A percentile compares a stretch with the other conserved stretches of the same genome.
Conservation (phyloP, 345 rosid genomes). For the Salix caprea region DNA sequence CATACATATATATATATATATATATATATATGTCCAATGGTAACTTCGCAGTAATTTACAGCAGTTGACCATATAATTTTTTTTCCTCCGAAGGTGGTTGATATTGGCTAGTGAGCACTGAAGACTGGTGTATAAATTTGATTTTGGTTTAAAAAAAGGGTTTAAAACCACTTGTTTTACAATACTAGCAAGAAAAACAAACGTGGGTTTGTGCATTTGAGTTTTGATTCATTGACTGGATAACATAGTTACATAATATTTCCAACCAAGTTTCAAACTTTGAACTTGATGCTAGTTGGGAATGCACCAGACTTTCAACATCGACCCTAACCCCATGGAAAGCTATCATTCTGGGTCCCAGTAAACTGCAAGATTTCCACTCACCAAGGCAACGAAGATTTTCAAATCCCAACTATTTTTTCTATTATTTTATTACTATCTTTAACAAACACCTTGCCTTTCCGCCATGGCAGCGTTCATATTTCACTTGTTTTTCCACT, state of each 20-base stretch:
- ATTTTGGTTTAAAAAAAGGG: too few relatives aligned
- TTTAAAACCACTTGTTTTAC: too few relatives aligned
- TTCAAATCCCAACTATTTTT: neutral
- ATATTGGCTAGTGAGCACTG: too few relatives aligned
- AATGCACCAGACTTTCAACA: neutral
- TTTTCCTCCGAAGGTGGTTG: too few relatives aligned
- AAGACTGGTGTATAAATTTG: too few relatives aligned
- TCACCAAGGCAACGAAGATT: constrained; percentile 5
- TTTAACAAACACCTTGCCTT: neutral
- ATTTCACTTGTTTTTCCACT: neutral
- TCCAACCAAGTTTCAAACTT: neutral
- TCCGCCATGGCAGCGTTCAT: neutral
- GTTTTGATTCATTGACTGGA: neutral
- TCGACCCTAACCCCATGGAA: neutral
- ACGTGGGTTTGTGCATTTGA: neutral
- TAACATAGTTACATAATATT: neutral
- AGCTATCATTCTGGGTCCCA: constrained; percentile 10
- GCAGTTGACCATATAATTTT: too few relatives aligned
- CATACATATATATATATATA: too few relatives aligned
- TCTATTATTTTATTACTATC: too few relatives aligned
- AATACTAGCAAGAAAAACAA: neutral
- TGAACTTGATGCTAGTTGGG: constrained; percentile 1
- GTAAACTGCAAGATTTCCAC: constrained; percentile 15
- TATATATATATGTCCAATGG: too few relatives aligned
- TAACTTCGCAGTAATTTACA: too few relatives aligned